phyloP scores from a whole-genome alignment of 1,284 basidiomycete species.

The Amylostereum areolatum region DNA sequence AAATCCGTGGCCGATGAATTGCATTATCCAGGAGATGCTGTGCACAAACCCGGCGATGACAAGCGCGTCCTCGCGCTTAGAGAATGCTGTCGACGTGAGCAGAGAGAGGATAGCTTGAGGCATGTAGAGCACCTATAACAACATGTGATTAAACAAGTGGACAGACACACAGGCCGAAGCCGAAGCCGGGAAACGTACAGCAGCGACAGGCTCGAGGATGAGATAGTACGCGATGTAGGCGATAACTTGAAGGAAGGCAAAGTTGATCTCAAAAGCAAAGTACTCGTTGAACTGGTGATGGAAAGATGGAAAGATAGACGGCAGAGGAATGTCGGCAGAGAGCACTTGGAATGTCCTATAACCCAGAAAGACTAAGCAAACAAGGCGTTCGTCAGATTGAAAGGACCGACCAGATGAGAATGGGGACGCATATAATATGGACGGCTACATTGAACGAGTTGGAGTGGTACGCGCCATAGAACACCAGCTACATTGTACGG shows the following conservation, averaged over 20 bases:
- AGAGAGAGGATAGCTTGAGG: conserved; percentile 52
- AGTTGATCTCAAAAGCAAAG: conserved; percentile 65
- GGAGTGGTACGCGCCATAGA: conserved; percentile 86
- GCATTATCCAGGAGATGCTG: conserved; percentile 68
- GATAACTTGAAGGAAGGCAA: conserved; percentile 48
- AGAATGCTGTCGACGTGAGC: conserved; percentile 50
- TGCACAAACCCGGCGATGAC: conserved; percentile 48
- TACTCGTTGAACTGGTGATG: conserved; percentile 54
- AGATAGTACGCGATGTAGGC: conserved; percentile 71
- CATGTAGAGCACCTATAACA: conserved; percentile 51
- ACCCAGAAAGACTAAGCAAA: neutral
- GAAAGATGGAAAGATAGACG: conserved; percentile 48
- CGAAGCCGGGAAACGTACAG: conserved; percentile 47
- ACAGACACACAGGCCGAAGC: neutral
- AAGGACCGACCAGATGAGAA: conserved; percentile 67
- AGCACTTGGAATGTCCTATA: conserved; percentile 64
- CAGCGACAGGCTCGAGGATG: conserved; percentile 70
- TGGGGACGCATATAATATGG: conserved; percentile 78
- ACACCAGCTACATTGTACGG: conserved; percentile 54
- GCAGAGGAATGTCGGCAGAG: conserved; percentile 42
- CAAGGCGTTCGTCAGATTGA: conserved; percentile 2
- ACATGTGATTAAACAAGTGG: neutral
- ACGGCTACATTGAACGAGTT: conserved; percentile 76
- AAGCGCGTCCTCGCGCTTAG: conserved; percentile 40
- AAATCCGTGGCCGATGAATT: conserved; percentile 81